These are phyloP conservation scores for Phytophthora capsici DNA, from an alignment of 352 stramenopile species.

Conservation along the genomic window DNA sequence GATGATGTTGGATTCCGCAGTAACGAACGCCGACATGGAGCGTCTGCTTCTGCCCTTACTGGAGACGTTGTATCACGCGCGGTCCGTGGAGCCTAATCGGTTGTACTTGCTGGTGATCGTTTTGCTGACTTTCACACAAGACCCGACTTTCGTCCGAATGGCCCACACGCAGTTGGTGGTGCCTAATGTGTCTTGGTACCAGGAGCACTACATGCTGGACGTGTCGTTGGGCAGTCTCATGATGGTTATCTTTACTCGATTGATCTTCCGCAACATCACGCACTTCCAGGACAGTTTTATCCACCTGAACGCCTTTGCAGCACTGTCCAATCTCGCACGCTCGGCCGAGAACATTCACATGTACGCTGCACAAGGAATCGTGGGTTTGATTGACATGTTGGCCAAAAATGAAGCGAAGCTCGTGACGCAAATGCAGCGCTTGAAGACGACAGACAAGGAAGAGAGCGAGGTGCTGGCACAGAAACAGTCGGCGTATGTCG, in stretches of 20 bases:
- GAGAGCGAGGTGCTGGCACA: slow-evolving; percentile 58
- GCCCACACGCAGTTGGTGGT: slow-evolving; percentile 72
- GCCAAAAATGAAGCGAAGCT: slow-evolving; percentile 80
- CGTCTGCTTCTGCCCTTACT: slow-evolving; percentile 68
- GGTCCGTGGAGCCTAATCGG: slow-evolving; percentile 61
- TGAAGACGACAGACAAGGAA: slow-evolving; percentile 34
- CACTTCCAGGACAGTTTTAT: slow-evolving; percentile 84
- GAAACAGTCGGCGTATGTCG: slow-evolving; percentile 71
- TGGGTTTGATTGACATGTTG: slow-evolving; percentile 74
- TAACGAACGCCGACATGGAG: slow-evolving; percentile 53
- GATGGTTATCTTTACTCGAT: slow-evolving; percentile 79
- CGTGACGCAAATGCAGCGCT: slow-evolving; percentile 49
- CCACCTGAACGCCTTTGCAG: slow-evolving; percentile 77
- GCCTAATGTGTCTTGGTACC: slow-evolving; percentile 74
- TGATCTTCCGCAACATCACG: slow-evolving; percentile 83
- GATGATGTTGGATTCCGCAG: slow-evolving; percentile 55
- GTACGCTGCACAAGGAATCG: slow-evolving; percentile 74
- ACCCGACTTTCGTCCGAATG: slow-evolving; percentile 60
- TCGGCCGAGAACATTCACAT: slow-evolving; percentile 76
- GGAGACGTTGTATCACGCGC: slow-evolving; percentile 74
- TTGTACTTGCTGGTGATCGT: slow-evolving; percentile 82
- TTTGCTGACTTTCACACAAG: slow-evolving; percentile 72
- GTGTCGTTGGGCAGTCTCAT: slow-evolving; percentile 77
- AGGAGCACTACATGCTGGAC: slow-evolving; percentile 81
- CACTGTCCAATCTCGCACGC: slow-evolving; percentile 76